These are phyloP conservation scores for Boeremia exigua DNA, from an alignment of 2,329 filamentous ascomycete genomes.

Conservation along the genomic window DNA sequence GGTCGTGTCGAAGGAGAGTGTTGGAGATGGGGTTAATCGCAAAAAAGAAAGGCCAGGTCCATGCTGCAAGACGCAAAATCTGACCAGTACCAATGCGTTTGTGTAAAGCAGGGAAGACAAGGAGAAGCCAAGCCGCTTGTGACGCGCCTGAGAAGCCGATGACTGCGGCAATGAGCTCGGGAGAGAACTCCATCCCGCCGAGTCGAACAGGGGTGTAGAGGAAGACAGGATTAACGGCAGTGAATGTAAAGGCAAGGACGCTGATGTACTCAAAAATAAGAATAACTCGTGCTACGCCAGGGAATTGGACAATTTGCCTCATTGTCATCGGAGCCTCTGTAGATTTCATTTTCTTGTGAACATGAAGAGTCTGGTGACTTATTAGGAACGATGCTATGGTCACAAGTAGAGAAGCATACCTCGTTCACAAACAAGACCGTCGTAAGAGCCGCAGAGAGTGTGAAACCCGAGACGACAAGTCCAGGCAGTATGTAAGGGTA, in stretches of 20 bases:
- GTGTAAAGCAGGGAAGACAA: conserved; percentile 73
- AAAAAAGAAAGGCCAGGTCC: conserved; percentile 70
- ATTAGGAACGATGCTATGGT: conserved; percentile 1
- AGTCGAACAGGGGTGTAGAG: conserved; percentile 67
- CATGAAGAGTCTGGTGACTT: conserved; percentile 38
- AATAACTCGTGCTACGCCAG: conserved; percentile 70
- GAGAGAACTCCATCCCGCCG: conserved; percentile 70
- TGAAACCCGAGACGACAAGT: conserved; percentile 63
- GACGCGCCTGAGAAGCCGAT: conserved; percentile 68
- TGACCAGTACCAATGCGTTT: conserved; percentile 69
- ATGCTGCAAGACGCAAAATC: conserved; percentile 65
- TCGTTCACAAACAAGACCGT: conserved; percentile 68
- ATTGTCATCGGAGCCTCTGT: conserved; percentile 52
- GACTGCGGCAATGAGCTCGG: conserved; percentile 69
- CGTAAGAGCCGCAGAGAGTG: conserved; percentile 59
- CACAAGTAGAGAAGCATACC: conserved; percentile 30
- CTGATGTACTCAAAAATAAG: conserved; percentile 70
- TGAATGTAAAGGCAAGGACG: conserved; percentile 74
- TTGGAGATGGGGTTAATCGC: conserved; percentile 61
- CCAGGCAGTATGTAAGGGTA: conserved; percentile 72
- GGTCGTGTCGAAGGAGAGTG: conserved; percentile 58
- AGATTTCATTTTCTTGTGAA: conserved; percentile 27
- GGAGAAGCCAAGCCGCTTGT: conserved; percentile 74
- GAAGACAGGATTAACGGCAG: conserved; percentile 71
- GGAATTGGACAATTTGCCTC: conserved; percentile 63